Evolutionary conservation across 306 rosid genomes (phyloP).

Genomic region (Cercis canadensis): DNA sequence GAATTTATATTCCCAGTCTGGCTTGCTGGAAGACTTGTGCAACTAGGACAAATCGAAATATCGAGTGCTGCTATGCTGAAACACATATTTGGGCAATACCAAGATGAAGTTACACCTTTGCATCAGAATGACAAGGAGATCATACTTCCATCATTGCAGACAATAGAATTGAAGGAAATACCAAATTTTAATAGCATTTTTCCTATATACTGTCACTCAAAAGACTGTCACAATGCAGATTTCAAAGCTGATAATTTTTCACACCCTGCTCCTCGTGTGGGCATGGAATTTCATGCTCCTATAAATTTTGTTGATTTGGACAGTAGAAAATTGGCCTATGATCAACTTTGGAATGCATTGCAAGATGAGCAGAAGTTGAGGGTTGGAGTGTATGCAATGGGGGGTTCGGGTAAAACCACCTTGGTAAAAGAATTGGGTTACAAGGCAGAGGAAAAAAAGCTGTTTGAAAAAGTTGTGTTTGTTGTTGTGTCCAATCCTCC

Average conservation of each 20-base stretch:
- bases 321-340: background rate
- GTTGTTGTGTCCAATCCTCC: background rate
- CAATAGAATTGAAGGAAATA: rapidly evolving
- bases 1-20: background rate
- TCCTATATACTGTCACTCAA: no score
- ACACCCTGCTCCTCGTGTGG: background rate
- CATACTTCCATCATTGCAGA: background rate
- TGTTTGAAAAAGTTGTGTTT: background rate
- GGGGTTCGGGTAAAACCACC: background rate
- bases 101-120: background rate
- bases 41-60: background rate
- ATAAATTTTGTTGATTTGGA: no score
- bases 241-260: background rate
- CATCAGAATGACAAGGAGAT: background rate
- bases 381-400: background rate
- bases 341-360: background rate
- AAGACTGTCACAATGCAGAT: no score
- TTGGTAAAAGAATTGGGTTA: background rate
- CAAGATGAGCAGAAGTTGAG: background rate
- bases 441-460: background rate
- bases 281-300: no score
- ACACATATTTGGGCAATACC: background rate
- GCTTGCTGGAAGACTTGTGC: background rate
- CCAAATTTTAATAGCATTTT: background rate
- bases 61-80: background rate